Evolutionary conservation across 1,284 basidiomycete species (phyloP).

Genomic region (Xanthoconium separans): DNA sequence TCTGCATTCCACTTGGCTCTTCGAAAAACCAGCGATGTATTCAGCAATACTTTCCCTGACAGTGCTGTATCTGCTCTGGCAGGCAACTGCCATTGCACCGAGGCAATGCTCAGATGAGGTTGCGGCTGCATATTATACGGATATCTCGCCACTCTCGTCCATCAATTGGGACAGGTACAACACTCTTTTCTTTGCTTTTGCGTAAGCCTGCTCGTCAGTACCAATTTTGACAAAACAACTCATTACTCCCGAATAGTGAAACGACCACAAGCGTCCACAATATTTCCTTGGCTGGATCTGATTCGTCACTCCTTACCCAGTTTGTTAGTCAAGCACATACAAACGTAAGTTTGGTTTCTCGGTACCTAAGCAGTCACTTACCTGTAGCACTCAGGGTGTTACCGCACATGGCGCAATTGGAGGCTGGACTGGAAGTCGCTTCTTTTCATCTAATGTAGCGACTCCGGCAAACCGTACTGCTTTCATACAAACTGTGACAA

Average conservation of each 20-base stretch:
- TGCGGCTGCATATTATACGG: slow-evolving; percentile 29
- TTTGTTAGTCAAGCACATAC: slow-evolving; percentile 52
- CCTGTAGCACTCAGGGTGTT: slow-evolving; percentile 44
- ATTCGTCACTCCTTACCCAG: slow-evolving; percentile 42
- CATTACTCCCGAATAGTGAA: slow-evolving; percentile 28
- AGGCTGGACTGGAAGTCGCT: slow-evolving; percentile 76
- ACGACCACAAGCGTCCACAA: slow-evolving; percentile 43
- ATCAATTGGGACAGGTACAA: slow-evolving; percentile 53
- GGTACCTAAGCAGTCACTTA: background rate
- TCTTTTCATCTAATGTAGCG: slow-evolving; percentile 69
- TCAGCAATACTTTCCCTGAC: slow-evolving; percentile 3
- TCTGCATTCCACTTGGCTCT: background rate
- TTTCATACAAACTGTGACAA: slow-evolving; percentile 67
- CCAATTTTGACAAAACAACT: background rate
- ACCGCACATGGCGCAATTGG: slow-evolving; percentile 75
- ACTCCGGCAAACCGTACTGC: slow-evolving; percentile 55
- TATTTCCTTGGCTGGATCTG: slow-evolving; percentile 41
- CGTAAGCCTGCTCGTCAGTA: slow-evolving; percentile 10
- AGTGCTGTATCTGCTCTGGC: slow-evolving; percentile 7
- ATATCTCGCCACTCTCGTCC: slow-evolving; percentile 40
- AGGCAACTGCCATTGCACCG: background rate
- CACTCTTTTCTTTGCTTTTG: slow-evolving; percentile 47
- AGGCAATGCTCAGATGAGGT: background rate
- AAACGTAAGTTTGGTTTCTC: slow-evolving; percentile 33
- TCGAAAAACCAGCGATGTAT: slow-evolving; percentile 6